These are phyloP conservation scores for Amanita rimosa DNA, from an alignment of 768 basidiomycete species.

Conservation along the genomic window DNA sequence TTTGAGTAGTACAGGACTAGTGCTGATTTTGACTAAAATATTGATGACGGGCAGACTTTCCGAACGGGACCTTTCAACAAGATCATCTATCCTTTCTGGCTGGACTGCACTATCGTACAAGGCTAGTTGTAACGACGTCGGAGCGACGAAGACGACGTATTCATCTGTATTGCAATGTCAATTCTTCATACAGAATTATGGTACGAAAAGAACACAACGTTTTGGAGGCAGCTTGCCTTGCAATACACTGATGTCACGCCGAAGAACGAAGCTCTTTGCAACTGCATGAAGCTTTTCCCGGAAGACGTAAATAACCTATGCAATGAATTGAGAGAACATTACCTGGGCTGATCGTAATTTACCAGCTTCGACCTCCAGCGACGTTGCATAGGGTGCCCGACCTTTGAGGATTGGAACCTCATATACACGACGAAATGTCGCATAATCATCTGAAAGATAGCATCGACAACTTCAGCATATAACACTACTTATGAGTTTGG, in stretches of 20 bases:
- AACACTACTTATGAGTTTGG: not conserved
- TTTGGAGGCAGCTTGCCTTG: constrained; percentile 86
- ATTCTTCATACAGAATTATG: not conserved
- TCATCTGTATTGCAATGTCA: constrained; percentile 50
- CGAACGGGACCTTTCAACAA: constrained; percentile 62
- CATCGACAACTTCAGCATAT: constrained; percentile 2
- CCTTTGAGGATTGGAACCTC: constrained; percentile 83
- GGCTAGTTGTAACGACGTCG: constrained; percentile 70
- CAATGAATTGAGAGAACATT: constrained; percentile 3
- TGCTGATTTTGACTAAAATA: constrained; percentile 82
- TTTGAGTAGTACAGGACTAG: constrained; percentile 80
- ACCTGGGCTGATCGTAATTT: constrained; percentile 73
- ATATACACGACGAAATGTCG: constrained; percentile 69
- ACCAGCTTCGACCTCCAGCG: constrained; percentile 68
- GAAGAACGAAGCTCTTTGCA: constrained; percentile 82
- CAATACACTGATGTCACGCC: constrained; percentile 77
- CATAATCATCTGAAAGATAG: constrained; percentile 50
- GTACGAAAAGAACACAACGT: constrained; percentile 36
- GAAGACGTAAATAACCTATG: not conserved
- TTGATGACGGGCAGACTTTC: constrained; percentile 75
- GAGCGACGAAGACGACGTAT: constrained; percentile 95
- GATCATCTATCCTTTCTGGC: constrained; percentile 53
- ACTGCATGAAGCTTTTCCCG: constrained; percentile 48
- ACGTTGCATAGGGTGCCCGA: constrained; percentile 63
- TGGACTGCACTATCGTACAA: constrained; percentile 73